A percentile compares a stretch with the other conserved stretches of the same genome.
Conservation (phyloP, 768 basidiomycete genomes). For the Tricholoma bakamatsutake region DNA sequence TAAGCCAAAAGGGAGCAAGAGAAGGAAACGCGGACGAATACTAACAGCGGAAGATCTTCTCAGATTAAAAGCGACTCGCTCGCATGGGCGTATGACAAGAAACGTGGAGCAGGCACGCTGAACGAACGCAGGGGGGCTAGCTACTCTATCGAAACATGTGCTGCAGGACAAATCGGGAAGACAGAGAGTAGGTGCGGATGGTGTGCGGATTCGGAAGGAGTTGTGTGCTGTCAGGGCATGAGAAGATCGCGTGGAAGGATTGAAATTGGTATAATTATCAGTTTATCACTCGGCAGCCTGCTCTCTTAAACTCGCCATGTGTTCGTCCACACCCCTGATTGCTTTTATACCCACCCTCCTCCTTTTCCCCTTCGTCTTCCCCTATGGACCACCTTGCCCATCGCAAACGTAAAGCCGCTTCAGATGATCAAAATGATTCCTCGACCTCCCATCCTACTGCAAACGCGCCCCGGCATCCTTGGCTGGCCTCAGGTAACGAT, state of each 20-base stretch:
- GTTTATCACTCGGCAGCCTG: neutral
- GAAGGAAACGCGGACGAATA: too few relatives aligned
- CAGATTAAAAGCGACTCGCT: slow-evolving; percentile 5
- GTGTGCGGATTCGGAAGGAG: slow-evolving; percentile 17
- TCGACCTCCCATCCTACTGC: slow-evolving; percentile 1
- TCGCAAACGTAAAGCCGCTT: slow-evolving; percentile 65
- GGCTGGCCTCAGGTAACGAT: slow-evolving; percentile 20
- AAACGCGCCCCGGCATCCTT: slow-evolving; percentile 38
- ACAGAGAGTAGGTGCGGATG: too few relatives aligned
- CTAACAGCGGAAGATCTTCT: too few relatives aligned
- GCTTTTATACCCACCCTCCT: slow-evolving; percentile 23
- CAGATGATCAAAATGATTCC: slow-evolving; percentile 36
- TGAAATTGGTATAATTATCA: neutral
- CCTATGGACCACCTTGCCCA: slow-evolving; percentile 48
- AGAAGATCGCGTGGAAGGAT: slow-evolving; percentile 24
- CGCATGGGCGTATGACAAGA: slow-evolving; percentile 4
- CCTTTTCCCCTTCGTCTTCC: slow-evolving; percentile 15
- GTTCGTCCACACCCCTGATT: slow-evolving; percentile 30
- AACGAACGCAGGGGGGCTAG: too few relatives aligned
- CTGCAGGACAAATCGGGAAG: too few relatives aligned
- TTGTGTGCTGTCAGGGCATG: slow-evolving; percentile 30
- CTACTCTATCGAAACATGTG: too few relatives aligned
- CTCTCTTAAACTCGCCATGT: slow-evolving; percentile 28
- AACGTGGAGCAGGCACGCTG: slow-evolving; percentile 4
- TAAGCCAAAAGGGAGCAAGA: slow-evolving; percentile 10